Base-by-base conservation (phyloP, 1,139 yeast species). In the Blastobotrys proliferans region DNA sequence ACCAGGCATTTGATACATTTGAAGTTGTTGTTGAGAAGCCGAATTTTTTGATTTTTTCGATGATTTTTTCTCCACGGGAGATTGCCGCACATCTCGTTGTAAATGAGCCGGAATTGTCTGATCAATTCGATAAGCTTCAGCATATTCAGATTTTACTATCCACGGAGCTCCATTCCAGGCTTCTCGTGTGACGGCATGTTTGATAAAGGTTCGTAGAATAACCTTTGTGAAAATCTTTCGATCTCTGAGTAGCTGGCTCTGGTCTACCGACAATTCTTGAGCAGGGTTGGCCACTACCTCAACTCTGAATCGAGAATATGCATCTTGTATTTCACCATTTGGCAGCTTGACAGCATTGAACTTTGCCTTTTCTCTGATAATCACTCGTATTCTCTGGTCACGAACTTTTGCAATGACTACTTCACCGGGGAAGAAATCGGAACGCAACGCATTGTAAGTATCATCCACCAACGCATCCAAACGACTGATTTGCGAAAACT, bases 151-250 rank as follows among this genome's bases (percentile, higher is more conserved):
- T 60, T 83, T 84, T n/a, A 92, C 94, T 16, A 92, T 81, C 97
- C 97, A 92, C 1, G 98, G 97, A 2, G 97, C 94, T 1, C 97
- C 97, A 35, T 83, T 74, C 70, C 84, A 84, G 46, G 82, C 76
- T 3, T 92, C 86, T 53, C 96, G 76, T 3, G 86, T 74, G 54
- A 92, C 79, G 4, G 95, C 80, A 54, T 88, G 75, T 58, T 90
- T 90, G 56, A 92, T 77, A 55, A 92, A 92, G 0, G 96, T 85
- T 62, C 90, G 83, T 32, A 92, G 83, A 47, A 85, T 74, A 77
- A 92, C 83, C 62, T 92, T 92, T 6, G 97, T 90, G 66, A 88
- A 90, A 46, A 83, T 76, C 50, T 84, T 83, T 48, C 97, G 72
- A 57, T 92, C 97, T 52, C 98, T 73, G 25, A 83, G 70, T 28